A percentile compares a stretch with the other conserved stretches of the same genome.
phyloP scores from a whole-genome alignment of 108 stramenopile species.

The Hondaea fermentalgiana region DNA sequence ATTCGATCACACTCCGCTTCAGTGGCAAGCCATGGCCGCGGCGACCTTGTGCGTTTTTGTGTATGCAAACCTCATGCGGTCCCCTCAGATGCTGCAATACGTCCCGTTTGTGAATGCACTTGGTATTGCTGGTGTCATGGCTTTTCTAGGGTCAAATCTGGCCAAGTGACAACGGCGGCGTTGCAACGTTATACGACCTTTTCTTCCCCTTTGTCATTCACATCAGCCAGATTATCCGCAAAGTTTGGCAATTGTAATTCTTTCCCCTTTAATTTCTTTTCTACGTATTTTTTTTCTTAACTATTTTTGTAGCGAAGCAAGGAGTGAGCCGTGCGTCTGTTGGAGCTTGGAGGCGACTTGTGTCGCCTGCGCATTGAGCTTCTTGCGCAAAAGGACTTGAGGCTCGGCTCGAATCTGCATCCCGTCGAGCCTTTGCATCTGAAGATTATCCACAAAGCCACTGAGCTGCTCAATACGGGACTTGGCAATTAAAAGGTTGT shows the following conservation, averaged over 20 bases:
- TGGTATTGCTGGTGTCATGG: neutral
- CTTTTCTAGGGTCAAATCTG: neutral
- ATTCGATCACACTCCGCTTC: neutral
- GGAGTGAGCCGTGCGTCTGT: neutral
- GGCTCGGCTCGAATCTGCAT: neutral
- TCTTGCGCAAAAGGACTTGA: neutral
- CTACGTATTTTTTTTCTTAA: too few relatives aligned
- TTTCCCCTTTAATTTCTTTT: too few relatives aligned
- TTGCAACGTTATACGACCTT: neutral
- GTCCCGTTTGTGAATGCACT: neutral
- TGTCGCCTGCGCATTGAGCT: neutral
- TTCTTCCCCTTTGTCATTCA: neutral
- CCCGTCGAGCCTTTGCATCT: conserved; percentile 2
- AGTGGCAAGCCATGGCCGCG: neutral
- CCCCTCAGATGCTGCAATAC: neutral
- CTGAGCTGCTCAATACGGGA: neutral
- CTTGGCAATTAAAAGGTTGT: neutral
- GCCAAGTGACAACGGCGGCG: neutral
- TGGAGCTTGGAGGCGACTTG: neutral
- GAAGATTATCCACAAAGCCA: neutral
- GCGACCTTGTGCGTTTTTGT: neutral
- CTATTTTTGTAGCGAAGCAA: neutral
- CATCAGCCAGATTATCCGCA: too few relatives aligned
- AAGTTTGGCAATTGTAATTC: too few relatives aligned
- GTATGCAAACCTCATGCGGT: neutral